Percentiles rank a stretch among this genome's conserved stretches.
These are phyloP conservation scores for Xylariales sp. DNA, from an alignment of 2,329 filamentous ascomycete species.

Conservation along the genomic window DNA sequence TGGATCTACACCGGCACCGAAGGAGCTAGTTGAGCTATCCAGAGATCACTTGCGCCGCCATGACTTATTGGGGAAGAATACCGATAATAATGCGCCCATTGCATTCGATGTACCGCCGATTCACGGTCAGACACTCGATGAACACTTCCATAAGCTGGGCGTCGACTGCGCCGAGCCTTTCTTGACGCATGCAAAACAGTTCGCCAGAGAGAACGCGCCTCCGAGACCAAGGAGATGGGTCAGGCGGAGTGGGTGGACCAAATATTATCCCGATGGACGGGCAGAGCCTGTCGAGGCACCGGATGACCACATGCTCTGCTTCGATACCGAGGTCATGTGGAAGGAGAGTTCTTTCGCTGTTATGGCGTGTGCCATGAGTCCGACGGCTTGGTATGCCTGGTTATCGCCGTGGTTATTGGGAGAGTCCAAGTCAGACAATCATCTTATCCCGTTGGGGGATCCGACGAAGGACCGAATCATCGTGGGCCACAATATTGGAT, in stretches of 20 bases:
- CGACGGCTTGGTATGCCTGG: constrained; percentile 95
- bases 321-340: constrained; percentile 97
- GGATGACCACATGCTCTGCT: constrained; percentile 76
- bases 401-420: constrained; percentile 90
- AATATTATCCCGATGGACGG: constrained; percentile 72
- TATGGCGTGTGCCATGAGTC: constrained; percentile 91
- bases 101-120: constrained; percentile 80
- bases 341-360: constrained; percentile 88
- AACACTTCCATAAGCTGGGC: constrained; percentile 89
- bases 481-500: constrained; percentile 93
- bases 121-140: constrained; percentile 77
- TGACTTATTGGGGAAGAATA: constrained; percentile 85
- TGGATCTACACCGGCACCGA: constrained; percentile 50
- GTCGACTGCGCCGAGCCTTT: constrained; percentile 84
- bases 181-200: constrained; percentile 67
- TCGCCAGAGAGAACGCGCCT: constrained; percentile 58
- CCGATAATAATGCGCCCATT: constrained; percentile 69
- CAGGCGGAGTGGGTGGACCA: constrained; percentile 84
- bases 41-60: constrained; percentile 79
- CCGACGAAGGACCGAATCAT: constrained; percentile 68
- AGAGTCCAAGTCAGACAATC: constrained; percentile 70
- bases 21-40: constrained; percentile 73
- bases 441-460: constrained; percentile 85
- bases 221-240: constrained; percentile 68
- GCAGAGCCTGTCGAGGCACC: constrained; percentile 70